These are phyloP conservation scores for Phaseolus lunatus DNA, from an alignment of 306 rosid species.

Conservation along the genomic window DNA sequence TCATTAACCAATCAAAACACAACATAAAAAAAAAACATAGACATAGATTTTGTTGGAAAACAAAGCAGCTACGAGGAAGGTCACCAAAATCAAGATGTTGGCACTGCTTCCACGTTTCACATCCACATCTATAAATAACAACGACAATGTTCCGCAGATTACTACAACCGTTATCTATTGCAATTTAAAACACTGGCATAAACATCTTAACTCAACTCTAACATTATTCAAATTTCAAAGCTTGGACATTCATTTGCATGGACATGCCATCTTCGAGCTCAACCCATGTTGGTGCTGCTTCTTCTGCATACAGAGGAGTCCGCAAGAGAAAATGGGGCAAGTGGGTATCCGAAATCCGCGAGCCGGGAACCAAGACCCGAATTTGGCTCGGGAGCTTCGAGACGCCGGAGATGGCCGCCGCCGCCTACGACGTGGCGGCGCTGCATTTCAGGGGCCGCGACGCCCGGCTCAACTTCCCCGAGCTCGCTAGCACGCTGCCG, in stretches of 20 bases:
- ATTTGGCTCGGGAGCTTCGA: conserved; percentile 94
- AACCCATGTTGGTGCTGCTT: conserved; percentile 49
- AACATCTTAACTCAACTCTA: neutral
- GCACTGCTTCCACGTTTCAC: conserved; percentile 40
- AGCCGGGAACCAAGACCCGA: conserved; percentile 82
- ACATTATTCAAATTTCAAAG: neutral
- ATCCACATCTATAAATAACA: conserved; percentile 65
- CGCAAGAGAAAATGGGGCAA: conserved; percentile 99
- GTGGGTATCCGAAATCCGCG: conserved; percentile 96
- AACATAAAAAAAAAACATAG: neutral
- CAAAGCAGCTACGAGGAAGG: conserved; percentile 64
- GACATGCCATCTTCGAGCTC: conserved; percentile 53
- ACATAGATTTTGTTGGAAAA: conserved; percentile 31
- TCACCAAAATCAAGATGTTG: conserved; percentile 26
- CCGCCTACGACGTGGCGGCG: conserved; percentile 91
- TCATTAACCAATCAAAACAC: neutral
- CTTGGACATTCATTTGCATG: conserved; percentile 30
- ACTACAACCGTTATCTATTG: neutral
- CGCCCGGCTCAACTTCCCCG: conserved; percentile 78
- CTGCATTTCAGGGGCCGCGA: conserved; percentile 73
- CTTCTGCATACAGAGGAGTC: conserved; percentile 80
- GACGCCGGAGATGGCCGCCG: conserved; percentile 85
- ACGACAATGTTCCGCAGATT: conserved; percentile 38
- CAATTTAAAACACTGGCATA: neutral
- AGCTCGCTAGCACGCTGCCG: conserved; percentile 62